Base-by-base conservation (phyloP, 139 green algal species). In the Desmodesmus armatus region DNA sequence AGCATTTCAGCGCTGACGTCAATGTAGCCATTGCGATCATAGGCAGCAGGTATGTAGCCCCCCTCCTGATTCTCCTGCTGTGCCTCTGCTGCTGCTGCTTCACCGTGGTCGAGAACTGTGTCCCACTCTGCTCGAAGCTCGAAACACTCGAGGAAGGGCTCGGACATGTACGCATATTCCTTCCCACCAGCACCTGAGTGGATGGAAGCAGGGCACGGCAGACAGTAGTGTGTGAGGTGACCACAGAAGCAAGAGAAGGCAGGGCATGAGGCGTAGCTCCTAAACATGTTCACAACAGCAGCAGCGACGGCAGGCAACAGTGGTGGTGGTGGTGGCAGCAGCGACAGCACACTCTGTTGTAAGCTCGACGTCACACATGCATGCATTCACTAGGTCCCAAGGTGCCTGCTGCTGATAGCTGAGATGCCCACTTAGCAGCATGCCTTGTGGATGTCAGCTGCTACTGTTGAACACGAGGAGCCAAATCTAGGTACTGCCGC, bases 101-200 rank as follows among this genome's bases (percentile, higher is more conserved):
- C 17, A 7, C 31, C 74, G n/a, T 40, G 41, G n/a, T 41, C 44
- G 13, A 15, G 27, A 65, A 25, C 51, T 3, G 74, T 63, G 35
- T 72, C 76, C n/a, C 53, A 72, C 2, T 5, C 23, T 5, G 62
- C 76, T 0, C 51, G n/a, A 4, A 72, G 39, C 4, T 55, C 55
- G 40, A 82, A 82, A 39, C 55, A 40, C 5, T 82, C 76, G 3
- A 72, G 31, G 27, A 67, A 82, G 7, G 76, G 76, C 39, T 82
- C 76, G n/a, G n/a, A n/a, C 25, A 72, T 55, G 40, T 72, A 25
- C 23, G 11, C 9, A 31, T 39, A 17, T 3, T 82, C 76, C 19
- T 27, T 23, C 1, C 76, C 76, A 4, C 76, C 76, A 60, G 76
- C 76, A 71, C 76, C 76, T 82, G 62, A 33, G 4, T 3, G 25